Base-by-base conservation (phyloP, 805 yeast species). In the Groenewaldozyma salmanticensis region DNA sequence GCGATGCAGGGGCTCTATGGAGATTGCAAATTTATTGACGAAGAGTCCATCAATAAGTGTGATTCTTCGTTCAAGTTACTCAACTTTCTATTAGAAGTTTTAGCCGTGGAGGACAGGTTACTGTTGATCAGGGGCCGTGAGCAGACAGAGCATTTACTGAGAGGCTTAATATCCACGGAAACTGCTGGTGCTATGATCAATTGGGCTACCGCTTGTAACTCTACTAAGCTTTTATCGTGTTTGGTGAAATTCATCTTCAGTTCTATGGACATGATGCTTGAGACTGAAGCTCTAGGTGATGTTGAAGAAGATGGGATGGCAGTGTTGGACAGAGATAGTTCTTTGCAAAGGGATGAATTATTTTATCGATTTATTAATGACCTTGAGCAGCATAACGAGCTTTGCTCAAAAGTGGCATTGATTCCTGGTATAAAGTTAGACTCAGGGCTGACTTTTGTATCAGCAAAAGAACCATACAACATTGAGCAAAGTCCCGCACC, bases 231-330 rank as follows among this genome's bases (percentile, higher is more conserved):
- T 29, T 66, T 75, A 45, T 66, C 68, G 38, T 71, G 74, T 40
- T 75, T 94, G 53, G 62, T 79, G 20, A 78, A 85, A 79, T 81
- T 72, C 49, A 65, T 84, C 9, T 76, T 72, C 48, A 68, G 73
- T 47, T 84, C 85, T 54, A 60, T 82, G 42, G 86, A 78, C 22
- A 53, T 75, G 2, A 52, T 83, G 13, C 61, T 86, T 27, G 71
- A 21, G 13, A 27, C 7, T 11, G 15, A 37, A 6, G 24, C 33
- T 27, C 37, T n/a, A n/a, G 37, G 6, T 6, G 37, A 21, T n/a
- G 24, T 13, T 17, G 37, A 34, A 17, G 17, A 21, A 21, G 37
- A 34, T 5, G 24, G 35, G 7, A 15, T 32, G 35, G 16, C n/a
- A 7, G 9, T 17, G n/a, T 15, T 32, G 9, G 19, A 35, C 31